Conservation (phyloP, 2,329 filamentous ascomycete genomes). For the Thelonectria olida region DNA sequence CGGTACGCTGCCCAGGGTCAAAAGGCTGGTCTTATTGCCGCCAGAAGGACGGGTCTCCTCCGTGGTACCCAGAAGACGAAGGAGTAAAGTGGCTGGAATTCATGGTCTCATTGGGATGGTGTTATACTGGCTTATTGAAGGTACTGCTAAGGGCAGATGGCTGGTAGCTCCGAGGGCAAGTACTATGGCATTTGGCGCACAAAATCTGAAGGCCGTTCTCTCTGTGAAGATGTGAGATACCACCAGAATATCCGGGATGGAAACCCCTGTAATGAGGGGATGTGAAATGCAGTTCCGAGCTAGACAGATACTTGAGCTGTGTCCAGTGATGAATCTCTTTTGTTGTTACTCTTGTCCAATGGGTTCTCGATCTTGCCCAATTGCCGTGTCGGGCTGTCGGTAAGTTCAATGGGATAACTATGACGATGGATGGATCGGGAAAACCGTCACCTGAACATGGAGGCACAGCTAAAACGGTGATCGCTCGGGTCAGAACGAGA, state of each 20-base stretch:
- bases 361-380: neutral
- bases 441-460: neutral
- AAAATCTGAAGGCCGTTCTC: constrained; percentile 46
- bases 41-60: constrained; percentile 98
- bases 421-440: neutral
- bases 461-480: neutral
- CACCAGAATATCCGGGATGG: constrained; percentile 36
- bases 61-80: constrained; percentile 99
- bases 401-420: neutral
- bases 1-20: constrained; percentile 98
- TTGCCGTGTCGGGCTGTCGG: neutral
- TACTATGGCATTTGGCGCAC: constrained; percentile 61
- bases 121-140: constrained; percentile 68
- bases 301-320: neutral
- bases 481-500: neutral
- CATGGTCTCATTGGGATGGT: constrained; percentile 70
- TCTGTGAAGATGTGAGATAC: constrained; percentile 42
- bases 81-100: constrained; percentile 74
- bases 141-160: constrained; percentile 58
- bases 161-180: constrained; percentile 59
- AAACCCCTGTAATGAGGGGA: constrained; percentile 32
- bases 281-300: constrained; percentile 29
- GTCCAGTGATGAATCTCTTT: neutral
- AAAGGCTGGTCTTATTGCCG: constrained; percentile 99
- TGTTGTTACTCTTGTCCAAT: neutral